These are phyloP conservation scores for Buddleja alternifolia DNA, from an alignment of 257 asterid species.

Conservation along the genomic window DNA sequence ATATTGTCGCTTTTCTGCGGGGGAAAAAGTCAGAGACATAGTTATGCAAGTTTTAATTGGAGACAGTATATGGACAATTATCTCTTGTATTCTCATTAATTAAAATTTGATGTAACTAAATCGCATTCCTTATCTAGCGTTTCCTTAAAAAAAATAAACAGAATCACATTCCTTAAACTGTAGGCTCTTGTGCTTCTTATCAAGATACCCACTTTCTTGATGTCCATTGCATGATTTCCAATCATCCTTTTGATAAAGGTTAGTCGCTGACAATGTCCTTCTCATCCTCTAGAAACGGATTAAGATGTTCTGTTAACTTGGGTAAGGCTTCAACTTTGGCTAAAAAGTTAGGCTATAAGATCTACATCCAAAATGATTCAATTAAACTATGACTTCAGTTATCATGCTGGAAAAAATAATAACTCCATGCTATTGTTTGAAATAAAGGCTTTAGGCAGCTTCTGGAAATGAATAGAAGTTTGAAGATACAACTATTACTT, in stretches of 20 bases:
- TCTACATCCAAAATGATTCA: background rate
- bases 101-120: conserved; percentile 1
- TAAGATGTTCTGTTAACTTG: conserved; percentile 13
- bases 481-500: background rate
- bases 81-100: background rate
- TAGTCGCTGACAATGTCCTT: background rate
- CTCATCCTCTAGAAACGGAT: background rate
- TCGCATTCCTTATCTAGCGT: conserved; percentile 1
- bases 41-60: background rate
- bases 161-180: too few relatives aligned
- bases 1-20: background rate
- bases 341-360: too few relatives aligned
- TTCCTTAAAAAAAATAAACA: too few relatives aligned
- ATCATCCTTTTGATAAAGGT: background rate
- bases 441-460: background rate
- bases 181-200: background rate
- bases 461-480: background rate
- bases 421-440: background rate
- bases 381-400: background rate
- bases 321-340: too few relatives aligned
- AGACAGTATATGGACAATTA: background rate
- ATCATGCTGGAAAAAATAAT: background rate
- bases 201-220: background rate
- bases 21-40: background rate
- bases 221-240: background rate